Conservation (phyloP, 371 early-diverging fungal species). For the Batrachochytrium dendrobatidis region DNA sequence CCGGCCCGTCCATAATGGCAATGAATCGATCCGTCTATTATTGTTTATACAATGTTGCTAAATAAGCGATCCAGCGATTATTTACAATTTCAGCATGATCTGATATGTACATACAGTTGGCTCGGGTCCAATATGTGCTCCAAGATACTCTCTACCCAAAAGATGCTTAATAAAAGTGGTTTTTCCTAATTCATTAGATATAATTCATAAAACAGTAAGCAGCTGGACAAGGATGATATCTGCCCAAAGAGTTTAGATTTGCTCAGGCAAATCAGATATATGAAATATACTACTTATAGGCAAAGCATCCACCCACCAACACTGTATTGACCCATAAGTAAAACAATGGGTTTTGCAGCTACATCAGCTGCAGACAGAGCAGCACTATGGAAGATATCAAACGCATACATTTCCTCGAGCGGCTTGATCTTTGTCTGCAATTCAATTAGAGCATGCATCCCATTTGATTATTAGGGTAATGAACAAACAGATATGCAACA, state of each 20-base stretch:
- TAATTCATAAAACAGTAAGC: too few species aligned
- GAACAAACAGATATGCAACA: too few species aligned
- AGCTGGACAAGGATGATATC: too few species aligned
- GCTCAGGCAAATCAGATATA: too few species aligned
- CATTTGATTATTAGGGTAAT: too few species aligned
- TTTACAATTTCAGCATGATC: background rate
- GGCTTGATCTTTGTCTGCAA: slow-evolving; percentile 6
- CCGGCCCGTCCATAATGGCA: slow-evolving; percentile 74
- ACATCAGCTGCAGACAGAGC: background rate
- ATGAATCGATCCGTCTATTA: slow-evolving; percentile 71
- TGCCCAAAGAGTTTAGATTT: too few species aligned
- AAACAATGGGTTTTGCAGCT: slow-evolving; percentile 71
- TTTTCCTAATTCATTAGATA: slow-evolving; percentile 65
- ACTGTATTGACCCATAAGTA: slow-evolving; percentile 74
- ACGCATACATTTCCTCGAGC: background rate
- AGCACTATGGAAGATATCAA: background rate
- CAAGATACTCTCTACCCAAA: slow-evolving; percentile 74
- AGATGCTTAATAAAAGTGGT: slow-evolving; percentile 78
- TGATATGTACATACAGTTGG: slow-evolving; percentile 50
- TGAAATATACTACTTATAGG: too few species aligned
- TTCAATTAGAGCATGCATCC: too few species aligned
- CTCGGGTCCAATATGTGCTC: slow-evolving; percentile 74
- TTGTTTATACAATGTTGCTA: background rate
- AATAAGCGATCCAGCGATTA: slow-evolving; percentile 2
- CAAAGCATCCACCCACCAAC: slow-evolving; percentile 5